phyloP scores from a whole-genome alignment of 2,329 filamentous ascomycete species.

The Tolypocladium cylindrosporum region DNA sequence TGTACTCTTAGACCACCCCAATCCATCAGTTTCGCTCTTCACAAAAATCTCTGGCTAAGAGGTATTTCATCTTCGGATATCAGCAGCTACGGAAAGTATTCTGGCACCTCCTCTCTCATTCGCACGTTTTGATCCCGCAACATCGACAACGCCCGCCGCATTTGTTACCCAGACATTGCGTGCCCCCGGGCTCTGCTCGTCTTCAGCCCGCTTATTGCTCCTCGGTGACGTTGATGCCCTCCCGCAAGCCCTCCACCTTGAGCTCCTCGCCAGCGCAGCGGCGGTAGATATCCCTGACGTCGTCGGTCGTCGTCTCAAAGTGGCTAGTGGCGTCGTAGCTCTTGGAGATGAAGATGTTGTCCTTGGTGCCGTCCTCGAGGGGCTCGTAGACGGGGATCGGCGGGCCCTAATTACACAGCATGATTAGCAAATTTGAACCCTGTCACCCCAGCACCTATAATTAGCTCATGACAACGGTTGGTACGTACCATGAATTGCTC shows the following conservation, averaged over 20 bases:
- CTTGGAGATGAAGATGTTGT: slow-evolving; percentile 96
- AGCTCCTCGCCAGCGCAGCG: slow-evolving; percentile 77
- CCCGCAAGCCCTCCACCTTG: slow-evolving; percentile 77
- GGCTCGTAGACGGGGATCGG: slow-evolving; percentile 94
- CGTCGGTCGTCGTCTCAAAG: slow-evolving; percentile 86
- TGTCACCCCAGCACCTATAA: too few relatives aligned
- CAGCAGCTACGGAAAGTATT: background rate
- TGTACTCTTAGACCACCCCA: too few relatives aligned
- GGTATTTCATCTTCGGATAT: background rate
- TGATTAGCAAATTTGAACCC: background rate
- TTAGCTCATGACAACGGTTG: background rate
- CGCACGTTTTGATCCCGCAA: background rate
- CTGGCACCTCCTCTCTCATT: background rate
- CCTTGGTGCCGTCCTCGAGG: slow-evolving; percentile 66
- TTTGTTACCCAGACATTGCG: background rate
- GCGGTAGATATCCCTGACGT: slow-evolving; percentile 88
- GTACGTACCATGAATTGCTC: slow-evolving; percentile 81
- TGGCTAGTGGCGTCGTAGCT: slow-evolving; percentile 97
- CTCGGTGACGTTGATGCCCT: slow-evolving; percentile 65
- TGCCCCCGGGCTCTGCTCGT: background rate
- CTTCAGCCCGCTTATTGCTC: slow-evolving; percentile 35
- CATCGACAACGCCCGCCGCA: background rate
- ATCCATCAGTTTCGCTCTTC: background rate
- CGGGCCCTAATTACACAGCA: slow-evolving; percentile 39
- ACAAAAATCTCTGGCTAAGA: background rate